Conservation (phyloP, 148 eudicot species). For the Salicornia ramosissima region DNA sequence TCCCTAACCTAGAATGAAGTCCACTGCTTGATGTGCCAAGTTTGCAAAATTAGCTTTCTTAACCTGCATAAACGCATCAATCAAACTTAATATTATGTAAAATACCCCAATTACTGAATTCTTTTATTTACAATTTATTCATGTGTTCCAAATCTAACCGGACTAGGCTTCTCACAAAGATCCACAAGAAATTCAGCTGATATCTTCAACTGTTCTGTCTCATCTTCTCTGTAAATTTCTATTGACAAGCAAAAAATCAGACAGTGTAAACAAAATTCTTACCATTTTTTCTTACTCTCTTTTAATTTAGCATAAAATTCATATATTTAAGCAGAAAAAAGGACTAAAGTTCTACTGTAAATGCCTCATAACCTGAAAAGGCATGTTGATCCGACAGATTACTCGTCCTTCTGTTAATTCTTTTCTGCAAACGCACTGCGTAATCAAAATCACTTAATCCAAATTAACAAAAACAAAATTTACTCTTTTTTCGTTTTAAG, state of each 20-base stretch:
- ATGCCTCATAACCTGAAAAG: slow-evolving; percentile 32
- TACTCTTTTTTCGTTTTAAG: background rate
- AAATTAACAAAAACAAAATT: background rate
- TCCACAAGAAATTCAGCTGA: slow-evolving; percentile 89
- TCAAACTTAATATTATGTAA: background rate
- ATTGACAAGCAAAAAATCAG: slow-evolving; percentile 14
- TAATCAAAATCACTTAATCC: slow-evolving; percentile 11
- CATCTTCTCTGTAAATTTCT: slow-evolving; percentile 59
- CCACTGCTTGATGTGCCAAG: slow-evolving; percentile 89
- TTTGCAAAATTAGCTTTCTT: slow-evolving; percentile 49
- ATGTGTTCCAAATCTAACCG: slow-evolving; percentile 28
- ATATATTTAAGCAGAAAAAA: background rate
- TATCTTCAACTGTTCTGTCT: slow-evolving; percentile 60
- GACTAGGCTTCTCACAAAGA: slow-evolving; percentile 52
- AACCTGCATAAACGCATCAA: slow-evolving; percentile 33
- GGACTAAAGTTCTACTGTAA: too few species aligned
- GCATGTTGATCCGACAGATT: slow-evolving; percentile 18
- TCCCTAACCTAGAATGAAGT: slow-evolving; percentile 60
- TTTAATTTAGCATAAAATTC: background rate
- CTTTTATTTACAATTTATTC: background rate
- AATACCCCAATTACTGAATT: background rate
- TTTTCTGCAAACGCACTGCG: slow-evolving; percentile 63
- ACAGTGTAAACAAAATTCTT: too few species aligned
- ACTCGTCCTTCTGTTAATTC: slow-evolving; percentile 35
- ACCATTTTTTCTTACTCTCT: background rate